phyloP scores from a whole-genome alignment of 257 asterid genomes.

The Thymus mandschuricus region DNA sequence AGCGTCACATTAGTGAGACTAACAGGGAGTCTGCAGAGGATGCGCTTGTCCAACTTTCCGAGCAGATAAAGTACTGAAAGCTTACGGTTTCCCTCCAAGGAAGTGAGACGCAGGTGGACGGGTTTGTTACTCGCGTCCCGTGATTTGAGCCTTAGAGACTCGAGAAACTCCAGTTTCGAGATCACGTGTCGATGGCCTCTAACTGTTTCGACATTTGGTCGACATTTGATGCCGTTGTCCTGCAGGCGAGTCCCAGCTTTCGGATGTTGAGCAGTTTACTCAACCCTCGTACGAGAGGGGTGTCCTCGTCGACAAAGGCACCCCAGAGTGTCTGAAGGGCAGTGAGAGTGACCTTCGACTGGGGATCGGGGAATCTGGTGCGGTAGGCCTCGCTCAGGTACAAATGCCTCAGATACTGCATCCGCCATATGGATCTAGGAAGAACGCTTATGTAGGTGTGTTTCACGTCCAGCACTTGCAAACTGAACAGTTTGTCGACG shows the following conservation, averaged over 20 bases:
- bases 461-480: constrained; percentile 40
- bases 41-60: constrained; percentile 21
- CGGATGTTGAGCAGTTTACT: constrained; percentile 21
- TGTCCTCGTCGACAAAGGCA: constrained; percentile 35
- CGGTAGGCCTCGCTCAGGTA: constrained; percentile 42
- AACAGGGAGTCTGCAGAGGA: constrained; percentile 25
- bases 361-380: constrained; percentile 31
- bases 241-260: constrained; percentile 39
- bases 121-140: constrained; percentile 21
- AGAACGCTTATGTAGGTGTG: constrained; percentile 39
- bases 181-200: constrained; percentile 22
- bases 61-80: constrained; percentile 36
- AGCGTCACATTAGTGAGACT: constrained; percentile 30
- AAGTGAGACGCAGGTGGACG: constrained; percentile 23
- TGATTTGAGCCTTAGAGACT: constrained; percentile 36
- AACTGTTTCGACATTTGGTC: too few species aligned
- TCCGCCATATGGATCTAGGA: constrained; percentile 38
- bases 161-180: constrained; percentile 12
- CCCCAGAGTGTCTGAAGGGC: constrained; percentile 42
- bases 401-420: constrained; percentile 38
- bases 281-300: constrained; percentile 23
- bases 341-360: constrained; percentile 11
- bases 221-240: neutral
- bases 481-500: constrained; percentile 28
- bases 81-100: neutral